phyloP scores from a whole-genome alignment of 768 basidiomycete genomes.

The Exsudoporus frostii region DNA sequence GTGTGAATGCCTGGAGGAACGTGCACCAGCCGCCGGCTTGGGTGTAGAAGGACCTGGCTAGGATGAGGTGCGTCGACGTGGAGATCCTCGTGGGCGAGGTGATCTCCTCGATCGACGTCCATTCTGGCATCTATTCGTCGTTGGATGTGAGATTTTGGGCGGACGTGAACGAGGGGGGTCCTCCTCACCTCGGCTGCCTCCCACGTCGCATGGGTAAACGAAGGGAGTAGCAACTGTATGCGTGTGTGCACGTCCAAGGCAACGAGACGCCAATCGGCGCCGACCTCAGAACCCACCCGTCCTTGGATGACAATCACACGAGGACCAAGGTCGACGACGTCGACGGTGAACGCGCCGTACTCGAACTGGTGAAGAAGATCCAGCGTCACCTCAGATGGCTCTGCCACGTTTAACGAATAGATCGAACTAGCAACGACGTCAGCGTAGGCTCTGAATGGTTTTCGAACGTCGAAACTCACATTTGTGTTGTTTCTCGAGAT shows the following conservation, averaged over 20 bases:
- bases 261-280: background rate
- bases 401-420: conserved; percentile 3
- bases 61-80: conserved; percentile 20
- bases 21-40: conserved; percentile 1
- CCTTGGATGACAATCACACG: conserved; percentile 9
- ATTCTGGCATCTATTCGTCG: background rate
- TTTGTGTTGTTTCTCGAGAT: background rate
- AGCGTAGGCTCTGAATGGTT: background rate
- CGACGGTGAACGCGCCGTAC: background rate
- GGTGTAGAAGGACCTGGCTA: conserved; percentile 4
- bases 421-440: conserved; percentile 3
- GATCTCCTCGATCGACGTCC: background rate
- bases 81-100: conserved; percentile 6
- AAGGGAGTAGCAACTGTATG: background rate
- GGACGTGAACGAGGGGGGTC: background rate
- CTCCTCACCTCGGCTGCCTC: conserved; percentile 1
- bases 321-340: conserved; percentile 12
- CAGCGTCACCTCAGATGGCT: conserved; percentile 2
- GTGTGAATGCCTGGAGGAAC: conserved; percentile 9
- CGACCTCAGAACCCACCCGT: background rate
- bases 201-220: background rate
- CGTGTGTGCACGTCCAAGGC: conserved; percentile 17
- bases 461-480: background rate
- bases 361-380: conserved; percentile 15
- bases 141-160: background rate